phyloP scores from a whole-genome alignment of 2,329 filamentous ascomycete species.

The Diplocarpon mali region DNA sequence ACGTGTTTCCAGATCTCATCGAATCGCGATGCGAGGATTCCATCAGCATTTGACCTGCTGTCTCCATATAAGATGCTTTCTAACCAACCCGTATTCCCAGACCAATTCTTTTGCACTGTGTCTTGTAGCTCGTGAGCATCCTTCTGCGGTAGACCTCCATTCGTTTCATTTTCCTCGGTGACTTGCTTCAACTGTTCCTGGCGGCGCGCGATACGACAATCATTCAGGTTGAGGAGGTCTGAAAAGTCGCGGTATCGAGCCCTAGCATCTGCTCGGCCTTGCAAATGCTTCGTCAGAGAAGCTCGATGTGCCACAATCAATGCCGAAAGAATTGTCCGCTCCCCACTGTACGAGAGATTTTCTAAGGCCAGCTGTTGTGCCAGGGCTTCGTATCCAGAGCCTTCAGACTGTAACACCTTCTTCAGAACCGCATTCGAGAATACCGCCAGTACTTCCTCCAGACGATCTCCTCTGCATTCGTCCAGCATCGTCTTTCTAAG shows the following conservation, averaged over 20 bases:
- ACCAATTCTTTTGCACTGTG: constrained; percentile 62
- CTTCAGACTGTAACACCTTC: constrained; percentile 43
- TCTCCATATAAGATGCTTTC: constrained; percentile 61
- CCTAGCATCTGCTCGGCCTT: constrained; percentile 47
- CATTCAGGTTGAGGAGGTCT: constrained; percentile 51
- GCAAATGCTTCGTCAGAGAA: constrained; percentile 49
- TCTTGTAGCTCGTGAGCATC: constrained; percentile 41
- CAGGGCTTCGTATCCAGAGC: constrained; percentile 34
- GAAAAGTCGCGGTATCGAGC: constrained; percentile 52
- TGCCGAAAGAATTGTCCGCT: constrained; percentile 45
- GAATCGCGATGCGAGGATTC: constrained; percentile 55
- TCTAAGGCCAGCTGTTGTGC: constrained; percentile 47
- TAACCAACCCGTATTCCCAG: constrained; percentile 65
- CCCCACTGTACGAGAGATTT: constrained; percentile 44
- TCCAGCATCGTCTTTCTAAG: constrained; percentile 93
- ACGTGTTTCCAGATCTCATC: constrained; percentile 61
- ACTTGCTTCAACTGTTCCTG: constrained; percentile 34
- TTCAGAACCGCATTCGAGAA: constrained; percentile 80
- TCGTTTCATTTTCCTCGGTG: constrained; percentile 23
- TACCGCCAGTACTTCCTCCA: constrained; percentile 73
- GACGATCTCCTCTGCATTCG: constrained; percentile 83
- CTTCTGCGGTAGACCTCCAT: constrained; percentile 11
- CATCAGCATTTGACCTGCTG: constrained; percentile 42
- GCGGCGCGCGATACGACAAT: constrained; percentile 43
- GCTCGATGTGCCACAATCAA: constrained; percentile 64